Conservation (phyloP, 2,329 filamentous ascomycete genomes). For the Teratosphaeria destructans region DNA sequence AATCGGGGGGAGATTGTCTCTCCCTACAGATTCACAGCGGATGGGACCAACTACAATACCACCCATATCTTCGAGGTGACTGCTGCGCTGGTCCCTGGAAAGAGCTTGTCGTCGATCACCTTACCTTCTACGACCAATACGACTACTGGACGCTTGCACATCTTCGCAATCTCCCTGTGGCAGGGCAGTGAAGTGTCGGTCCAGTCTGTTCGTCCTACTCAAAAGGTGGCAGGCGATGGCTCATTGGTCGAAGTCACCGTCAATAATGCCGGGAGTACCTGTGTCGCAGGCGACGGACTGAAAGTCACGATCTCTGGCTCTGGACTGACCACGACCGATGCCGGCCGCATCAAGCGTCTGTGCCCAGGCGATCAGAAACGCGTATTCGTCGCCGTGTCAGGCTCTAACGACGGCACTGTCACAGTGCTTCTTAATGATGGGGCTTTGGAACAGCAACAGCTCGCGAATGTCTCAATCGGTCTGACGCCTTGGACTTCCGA, state of each 20-base stretch:
- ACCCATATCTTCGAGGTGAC: neutral
- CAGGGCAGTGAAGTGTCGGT: constrained; percentile 23
- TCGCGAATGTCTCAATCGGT: constrained; percentile 26
- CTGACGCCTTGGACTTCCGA: constrained; percentile 25
- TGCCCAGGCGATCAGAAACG: constrained; percentile 30
- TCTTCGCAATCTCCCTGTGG: constrained; percentile 30
- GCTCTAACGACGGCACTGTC: constrained; percentile 20
- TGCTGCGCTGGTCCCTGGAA: neutral
- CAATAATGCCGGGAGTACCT: constrained; percentile 29
- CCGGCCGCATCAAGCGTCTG: constrained; percentile 29
- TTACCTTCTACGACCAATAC: neutral
- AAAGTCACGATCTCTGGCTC: constrained; percentile 25
- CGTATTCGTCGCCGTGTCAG: constrained; percentile 29
- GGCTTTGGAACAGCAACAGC: constrained; percentile 12
- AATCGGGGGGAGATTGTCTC: neutral
- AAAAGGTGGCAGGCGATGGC: constrained; percentile 28
- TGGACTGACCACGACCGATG: constrained; percentile 24
- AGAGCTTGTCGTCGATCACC: neutral
- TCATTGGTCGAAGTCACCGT: constrained; percentile 30
- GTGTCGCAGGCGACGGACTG: constrained; percentile 26
- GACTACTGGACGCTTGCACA: constrained; percentile 2
- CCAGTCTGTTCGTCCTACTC: constrained; percentile 32
- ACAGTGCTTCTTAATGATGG: constrained; percentile 20
- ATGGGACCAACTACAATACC: neutral
- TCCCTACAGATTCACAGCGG: neutral